Percentiles rank a stretch among this genome's conserved stretches.
phyloP scores from a whole-genome alignment of 2,329 filamentous ascomycete species.

The Sclerotinia trifoliorum region DNA sequence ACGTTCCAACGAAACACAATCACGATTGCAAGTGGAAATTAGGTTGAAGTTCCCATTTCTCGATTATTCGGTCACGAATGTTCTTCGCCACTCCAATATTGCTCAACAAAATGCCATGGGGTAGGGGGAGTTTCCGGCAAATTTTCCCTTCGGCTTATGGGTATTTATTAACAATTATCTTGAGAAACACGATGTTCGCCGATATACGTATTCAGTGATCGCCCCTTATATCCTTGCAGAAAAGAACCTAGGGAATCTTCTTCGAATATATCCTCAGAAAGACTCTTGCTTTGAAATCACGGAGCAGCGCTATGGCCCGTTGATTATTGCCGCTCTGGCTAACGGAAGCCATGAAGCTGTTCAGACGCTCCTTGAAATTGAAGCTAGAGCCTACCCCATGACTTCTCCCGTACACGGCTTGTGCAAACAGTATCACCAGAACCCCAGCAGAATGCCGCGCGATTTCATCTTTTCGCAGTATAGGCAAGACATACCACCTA shows the following conservation, averaged over 20 bases:
- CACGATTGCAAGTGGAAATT: constrained; percentile 31
- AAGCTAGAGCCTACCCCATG: constrained; percentile 16
- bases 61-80: constrained; percentile 45
- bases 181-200: constrained; percentile 33
- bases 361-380: constrained; percentile 32
- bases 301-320: constrained; percentile 39
- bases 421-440: constrained; percentile 21
- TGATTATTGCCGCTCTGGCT: constrained; percentile 43
- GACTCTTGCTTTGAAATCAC: constrained; percentile 32
- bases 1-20: not conserved
- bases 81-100: constrained; percentile 45
- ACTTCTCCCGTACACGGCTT: constrained; percentile 17
- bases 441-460: constrained; percentile 18
- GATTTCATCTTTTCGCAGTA: constrained; percentile 25
- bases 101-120: constrained; percentile 38
- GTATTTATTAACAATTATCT: constrained; percentile 39
- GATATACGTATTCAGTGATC: constrained; percentile 34
- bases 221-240: constrained; percentile 44
- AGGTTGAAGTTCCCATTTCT: constrained; percentile 46
- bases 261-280: constrained; percentile 35
- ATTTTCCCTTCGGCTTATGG: constrained; percentile 39
- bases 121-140: constrained; percentile 41
- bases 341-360: constrained; percentile 37
- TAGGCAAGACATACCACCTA: constrained; percentile 22
- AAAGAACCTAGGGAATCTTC: constrained; percentile 32